These are phyloP conservation scores for Leucocoprinus leucothites DNA, from an alignment of 768 basidiomycete species.

Conservation along the genomic window DNA sequence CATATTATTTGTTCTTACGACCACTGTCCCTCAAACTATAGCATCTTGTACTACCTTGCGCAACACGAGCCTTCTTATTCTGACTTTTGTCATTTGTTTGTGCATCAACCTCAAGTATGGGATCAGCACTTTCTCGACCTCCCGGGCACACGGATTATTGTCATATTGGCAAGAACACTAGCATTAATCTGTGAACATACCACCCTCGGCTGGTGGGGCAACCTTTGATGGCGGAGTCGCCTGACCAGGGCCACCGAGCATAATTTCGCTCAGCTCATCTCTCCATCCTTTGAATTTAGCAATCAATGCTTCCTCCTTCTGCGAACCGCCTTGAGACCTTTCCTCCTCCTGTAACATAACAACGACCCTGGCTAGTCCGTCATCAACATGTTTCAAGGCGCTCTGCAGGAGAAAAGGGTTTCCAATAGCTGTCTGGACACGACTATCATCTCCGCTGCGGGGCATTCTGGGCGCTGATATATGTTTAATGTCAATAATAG, in stretches of 20 bases:
- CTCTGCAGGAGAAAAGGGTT: conserved; percentile 46
- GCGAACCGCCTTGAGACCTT: conserved; percentile 29
- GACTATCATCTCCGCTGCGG: conserved; percentile 22
- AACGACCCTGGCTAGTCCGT: conserved; percentile 40
- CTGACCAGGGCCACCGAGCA: conserved; percentile 1
- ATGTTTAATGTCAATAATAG: neutral
- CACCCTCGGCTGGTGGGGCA: conserved; percentile 23
- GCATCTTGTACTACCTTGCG: too few relatives aligned
- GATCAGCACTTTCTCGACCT: too few relatives aligned
- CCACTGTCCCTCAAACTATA: too few relatives aligned
- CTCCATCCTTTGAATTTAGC: conserved; percentile 41
- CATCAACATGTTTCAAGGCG: conserved; percentile 41
- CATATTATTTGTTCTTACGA: too few relatives aligned
- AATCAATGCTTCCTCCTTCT: conserved; percentile 30
- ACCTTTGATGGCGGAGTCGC: conserved; percentile 12
- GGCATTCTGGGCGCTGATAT: conserved; percentile 4
- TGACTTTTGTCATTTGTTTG: too few relatives aligned
- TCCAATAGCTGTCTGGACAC: conserved; percentile 30
- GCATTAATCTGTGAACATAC: conserved; percentile 30
- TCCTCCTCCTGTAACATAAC: conserved; percentile 42
- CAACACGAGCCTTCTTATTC: too few relatives aligned
- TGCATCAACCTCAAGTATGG: too few relatives aligned
- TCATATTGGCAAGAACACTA: too few relatives aligned
- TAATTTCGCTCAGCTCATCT: conserved; percentile 33
- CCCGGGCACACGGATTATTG: too few relatives aligned